phyloP scores from a whole-genome alignment of 225 moss, liverwort and hornwort species.

The Marchantia paleacea region DNA sequence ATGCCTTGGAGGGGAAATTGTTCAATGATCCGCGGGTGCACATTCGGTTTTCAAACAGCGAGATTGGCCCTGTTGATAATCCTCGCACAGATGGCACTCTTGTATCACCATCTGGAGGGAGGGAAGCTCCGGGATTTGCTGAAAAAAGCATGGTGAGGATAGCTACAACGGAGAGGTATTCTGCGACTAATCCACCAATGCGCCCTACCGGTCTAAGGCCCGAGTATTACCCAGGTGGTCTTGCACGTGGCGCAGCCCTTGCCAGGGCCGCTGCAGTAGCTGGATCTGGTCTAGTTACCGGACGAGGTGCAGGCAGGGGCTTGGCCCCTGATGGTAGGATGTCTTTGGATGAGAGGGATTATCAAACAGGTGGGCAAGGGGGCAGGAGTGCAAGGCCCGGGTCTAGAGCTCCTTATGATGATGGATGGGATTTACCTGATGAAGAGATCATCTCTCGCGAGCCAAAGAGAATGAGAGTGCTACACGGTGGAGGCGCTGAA shows the following conservation, averaged over 20 bases:
- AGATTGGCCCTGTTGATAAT: conserved; percentile 93
- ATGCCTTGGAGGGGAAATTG: conserved; percentile 83
- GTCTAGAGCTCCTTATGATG: conserved; percentile 58
- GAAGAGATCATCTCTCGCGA: conserved; percentile 74
- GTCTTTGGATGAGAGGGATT: conserved; percentile 62
- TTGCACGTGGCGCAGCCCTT: conserved; percentile 59
- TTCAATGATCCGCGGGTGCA: conserved; percentile 98
- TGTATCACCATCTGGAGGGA: conserved; percentile 46
- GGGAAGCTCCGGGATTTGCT: conserved; percentile 50
- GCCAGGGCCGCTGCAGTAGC: conserved; percentile 47
- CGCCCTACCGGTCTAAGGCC: conserved; percentile 70
- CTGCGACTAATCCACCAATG: conserved; percentile 44
- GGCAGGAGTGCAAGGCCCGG: conserved; percentile 47
- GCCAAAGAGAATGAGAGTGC: conserved; percentile 69
- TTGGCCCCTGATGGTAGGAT: conserved; percentile 31
- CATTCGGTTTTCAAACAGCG: conserved; percentile 95
- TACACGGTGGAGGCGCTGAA: conserved; percentile 57
- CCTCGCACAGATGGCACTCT: conserved; percentile 44
- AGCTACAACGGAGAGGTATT: conserved; percentile 54
- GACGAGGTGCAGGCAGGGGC: conserved; percentile 47
- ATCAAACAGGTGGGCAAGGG: conserved; percentile 37
- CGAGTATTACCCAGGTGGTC: conserved; percentile 84
- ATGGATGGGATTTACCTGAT: conserved; percentile 83
- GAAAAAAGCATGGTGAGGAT: conserved; percentile 54
- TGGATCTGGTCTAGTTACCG: conserved; percentile 49